These are phyloP conservation scores for Immersiella caudata DNA, from an alignment of 495 filamentous ascomycete species.

Conservation along the genomic window DNA sequence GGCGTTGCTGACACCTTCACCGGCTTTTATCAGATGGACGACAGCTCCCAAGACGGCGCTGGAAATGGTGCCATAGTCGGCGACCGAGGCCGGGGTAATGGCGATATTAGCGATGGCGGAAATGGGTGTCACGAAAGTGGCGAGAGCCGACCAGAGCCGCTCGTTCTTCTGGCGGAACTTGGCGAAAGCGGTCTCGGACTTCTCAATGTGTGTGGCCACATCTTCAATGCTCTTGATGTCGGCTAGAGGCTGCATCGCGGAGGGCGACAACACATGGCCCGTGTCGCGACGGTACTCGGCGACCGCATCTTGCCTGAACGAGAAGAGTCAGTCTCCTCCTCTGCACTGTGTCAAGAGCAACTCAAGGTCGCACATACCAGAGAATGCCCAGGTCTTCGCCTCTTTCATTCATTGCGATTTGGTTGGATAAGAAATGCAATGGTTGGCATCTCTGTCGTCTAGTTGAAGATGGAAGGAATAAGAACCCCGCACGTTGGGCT, in stretches of 20 bases:
- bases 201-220: background rate
- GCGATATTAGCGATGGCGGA: constrained; percentile 10
- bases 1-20: constrained; percentile 21
- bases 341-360: too few relatives aligned
- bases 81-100: background rate
- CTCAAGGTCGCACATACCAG: too few relatives aligned
- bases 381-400: too few relatives aligned
- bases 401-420: too few relatives aligned
- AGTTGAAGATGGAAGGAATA: too few relatives aligned
- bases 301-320: constrained; percentile 7
- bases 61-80: constrained; percentile 9
- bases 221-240: constrained; percentile 6
- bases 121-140: constrained; percentile 8
- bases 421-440: too few relatives aligned
- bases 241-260: background rate
- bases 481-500: too few relatives aligned
- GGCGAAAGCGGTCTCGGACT: constrained; percentile 2
- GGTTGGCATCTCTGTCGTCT: too few relatives aligned
- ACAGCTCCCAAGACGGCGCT: constrained; percentile 18
- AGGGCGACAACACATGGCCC: background rate
- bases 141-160: constrained; percentile 13
- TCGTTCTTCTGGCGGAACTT: constrained; percentile 9
- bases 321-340: too few relatives aligned
- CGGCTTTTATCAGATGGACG: constrained; percentile 17
- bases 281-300: constrained; percentile 5